phyloP scores from a whole-genome alignment of 495 filamentous ascomycete genomes.

The Emericellopsis terricola region DNA sequence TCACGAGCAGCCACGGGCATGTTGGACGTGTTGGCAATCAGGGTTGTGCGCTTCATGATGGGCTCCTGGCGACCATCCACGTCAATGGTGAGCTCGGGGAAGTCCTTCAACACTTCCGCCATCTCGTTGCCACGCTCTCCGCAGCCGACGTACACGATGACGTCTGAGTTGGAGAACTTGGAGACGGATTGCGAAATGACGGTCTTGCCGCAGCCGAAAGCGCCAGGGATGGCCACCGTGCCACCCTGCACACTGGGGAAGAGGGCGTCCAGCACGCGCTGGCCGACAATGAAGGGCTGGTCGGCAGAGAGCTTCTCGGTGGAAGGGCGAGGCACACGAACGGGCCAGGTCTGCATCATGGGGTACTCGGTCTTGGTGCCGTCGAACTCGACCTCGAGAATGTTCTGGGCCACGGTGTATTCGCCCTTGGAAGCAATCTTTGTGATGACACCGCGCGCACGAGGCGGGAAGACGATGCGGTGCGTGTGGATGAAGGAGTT shows the following conservation, averaged over 20 bases:
- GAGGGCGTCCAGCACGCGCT: constrained; percentile 91
- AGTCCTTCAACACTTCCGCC: constrained; percentile 99
- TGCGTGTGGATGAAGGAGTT: constrained; percentile 92
- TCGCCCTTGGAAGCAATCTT: constrained; percentile 70
- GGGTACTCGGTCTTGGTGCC: constrained; percentile 78
- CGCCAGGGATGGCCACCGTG: constrained; percentile 93
- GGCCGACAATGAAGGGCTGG: constrained; percentile 84
- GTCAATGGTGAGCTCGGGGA: constrained; percentile 87
- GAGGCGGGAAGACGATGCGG: constrained; percentile 86
- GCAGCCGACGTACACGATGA: constrained; percentile 96
- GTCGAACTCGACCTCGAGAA: constrained; percentile 92
- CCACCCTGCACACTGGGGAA: constrained; percentile 95
- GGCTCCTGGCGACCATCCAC: constrained; percentile 86
- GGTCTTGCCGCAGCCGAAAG: constrained; percentile 98
- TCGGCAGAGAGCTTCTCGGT: constrained; percentile 79
- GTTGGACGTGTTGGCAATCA: constrained; percentile 99
- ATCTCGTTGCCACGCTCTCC: constrained; percentile 99
- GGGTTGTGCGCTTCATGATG: constrained; percentile 98
- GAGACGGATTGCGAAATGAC: constrained; percentile 96
- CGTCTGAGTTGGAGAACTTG: constrained; percentile 98
- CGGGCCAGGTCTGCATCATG: constrained; percentile 99
- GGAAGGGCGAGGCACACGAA: constrained; percentile 81
- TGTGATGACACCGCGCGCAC: constrained; percentile 82
- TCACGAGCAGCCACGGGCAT: constrained; percentile 99
- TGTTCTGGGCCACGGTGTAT: constrained; percentile 88